Conservation (phyloP, 1,139 yeast genomes). For the Suhomyces chickasaworum region DNA sequence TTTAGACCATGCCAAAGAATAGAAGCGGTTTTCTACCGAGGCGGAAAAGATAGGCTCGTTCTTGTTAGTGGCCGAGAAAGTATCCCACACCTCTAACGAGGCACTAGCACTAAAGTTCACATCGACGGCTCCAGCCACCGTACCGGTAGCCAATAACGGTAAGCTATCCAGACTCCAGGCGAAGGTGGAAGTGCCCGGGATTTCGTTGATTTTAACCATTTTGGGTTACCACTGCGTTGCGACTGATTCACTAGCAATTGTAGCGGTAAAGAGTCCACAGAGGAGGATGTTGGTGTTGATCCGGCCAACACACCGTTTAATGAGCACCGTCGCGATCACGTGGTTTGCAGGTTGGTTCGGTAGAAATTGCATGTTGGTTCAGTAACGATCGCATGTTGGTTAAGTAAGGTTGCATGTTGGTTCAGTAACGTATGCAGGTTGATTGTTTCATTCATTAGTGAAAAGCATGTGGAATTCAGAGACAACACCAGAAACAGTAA, state of each 20-base stretch:
- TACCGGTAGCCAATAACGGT: slow-evolving; percentile 84
- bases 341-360: not conserved
- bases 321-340: slow-evolving; percentile 10
- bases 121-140: slow-evolving; percentile 94
- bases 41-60: slow-evolving; percentile 52
- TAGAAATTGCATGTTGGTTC: too few relatives aligned
- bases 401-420: too few relatives aligned
- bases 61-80: slow-evolving; percentile 48
- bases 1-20: slow-evolving; percentile 85
- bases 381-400: too few relatives aligned
- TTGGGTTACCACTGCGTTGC: not conserved
- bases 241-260: slow-evolving; percentile 3
- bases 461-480: too few relatives aligned
- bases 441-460: too few relatives aligned
- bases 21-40: slow-evolving; percentile 64
- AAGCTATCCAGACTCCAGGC: slow-evolving; percentile 87
- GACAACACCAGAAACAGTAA: too few relatives aligned
- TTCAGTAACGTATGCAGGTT: too few relatives aligned
- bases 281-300: slow-evolving; percentile 6
- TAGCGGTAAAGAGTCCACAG: not conserved
- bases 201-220: slow-evolving; percentile 88
- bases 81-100: slow-evolving; percentile 74
- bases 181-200: slow-evolving; percentile 84
- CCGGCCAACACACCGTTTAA: slow-evolving; percentile 13
- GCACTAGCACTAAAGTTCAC: slow-evolving; percentile 81